Evolutionary conservation across 2,329 filamentous ascomycete genomes (phyloP).

Genomic region (Fusarium sp.): DNA sequence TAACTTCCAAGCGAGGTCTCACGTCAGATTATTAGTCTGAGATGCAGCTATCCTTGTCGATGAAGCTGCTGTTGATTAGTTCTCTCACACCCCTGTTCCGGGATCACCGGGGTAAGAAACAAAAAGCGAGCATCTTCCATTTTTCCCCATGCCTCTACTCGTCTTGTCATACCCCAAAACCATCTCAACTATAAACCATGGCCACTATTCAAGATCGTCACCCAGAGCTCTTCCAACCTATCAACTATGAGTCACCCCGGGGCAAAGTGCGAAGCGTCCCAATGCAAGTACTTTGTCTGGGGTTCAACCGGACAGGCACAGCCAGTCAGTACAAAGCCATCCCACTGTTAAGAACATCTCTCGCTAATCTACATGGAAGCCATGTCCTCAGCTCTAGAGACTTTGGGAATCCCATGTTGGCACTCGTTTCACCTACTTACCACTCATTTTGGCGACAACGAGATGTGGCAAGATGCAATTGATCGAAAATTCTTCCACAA

Average conservation of each 20-base stretch:
- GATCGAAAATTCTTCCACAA: slow-evolving; percentile 29
- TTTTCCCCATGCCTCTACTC: not conserved
- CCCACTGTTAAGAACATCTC: rapidly evolving
- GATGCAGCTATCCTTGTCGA: not conserved
- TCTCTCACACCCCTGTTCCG: not conserved
- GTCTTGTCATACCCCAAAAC: not conserved
- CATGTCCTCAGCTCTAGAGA: slow-evolving; percentile 30
- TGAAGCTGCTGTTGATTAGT: not conserved
- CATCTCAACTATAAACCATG: not conserved
- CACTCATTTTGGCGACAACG: slow-evolving; percentile 33
- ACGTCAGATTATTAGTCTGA: not conserved
- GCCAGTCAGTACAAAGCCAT: slow-evolving; percentile 13
- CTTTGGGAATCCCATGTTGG: slow-evolving; percentile 29
- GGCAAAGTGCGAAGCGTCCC: slow-evolving; percentile 28
- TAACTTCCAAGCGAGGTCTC: not conserved
- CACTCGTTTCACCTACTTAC: slow-evolving; percentile 29
- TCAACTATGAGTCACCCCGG: slow-evolving; percentile 27
- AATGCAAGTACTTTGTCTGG: slow-evolving; percentile 33
- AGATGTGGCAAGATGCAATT: slow-evolving; percentile 37
- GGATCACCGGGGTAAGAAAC: not conserved
- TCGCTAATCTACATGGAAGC: not conserved
- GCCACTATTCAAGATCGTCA: slow-evolving; percentile 29
- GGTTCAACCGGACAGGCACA: slow-evolving; percentile 36
- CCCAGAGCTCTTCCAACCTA: slow-evolving; percentile 33
- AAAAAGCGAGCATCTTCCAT: not conserved